These are phyloP conservation scores for Nannizziopsis arthrosporioides DNA, from an alignment of 2,329 filamentous ascomycete species.

Conservation along the genomic window DNA sequence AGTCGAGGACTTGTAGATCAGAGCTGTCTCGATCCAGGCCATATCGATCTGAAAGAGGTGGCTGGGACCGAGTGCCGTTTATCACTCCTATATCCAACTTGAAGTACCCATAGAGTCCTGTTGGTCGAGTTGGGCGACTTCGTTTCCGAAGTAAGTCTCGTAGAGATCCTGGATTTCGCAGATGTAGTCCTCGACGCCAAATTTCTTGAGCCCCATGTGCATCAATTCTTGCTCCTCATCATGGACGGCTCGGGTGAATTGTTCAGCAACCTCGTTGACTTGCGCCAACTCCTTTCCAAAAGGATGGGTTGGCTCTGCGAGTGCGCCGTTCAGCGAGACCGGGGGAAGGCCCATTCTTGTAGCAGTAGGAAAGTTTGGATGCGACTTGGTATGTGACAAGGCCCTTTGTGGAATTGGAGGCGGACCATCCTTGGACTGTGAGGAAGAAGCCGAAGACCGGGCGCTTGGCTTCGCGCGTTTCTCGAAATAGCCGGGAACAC, in stretches of 20 bases:
- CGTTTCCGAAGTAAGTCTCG: slow-evolving; percentile 10
- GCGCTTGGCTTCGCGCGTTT: slow-evolving; percentile 5
- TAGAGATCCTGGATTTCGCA: slow-evolving; percentile 63
- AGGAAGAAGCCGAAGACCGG: slow-evolving; percentile 32
- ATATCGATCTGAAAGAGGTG: slow-evolving; percentile 23
- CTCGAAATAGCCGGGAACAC: slow-evolving; percentile 41
- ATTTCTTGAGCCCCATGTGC: slow-evolving; percentile 58
- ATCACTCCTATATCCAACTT: neutral
- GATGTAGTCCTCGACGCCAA: slow-evolving; percentile 72
- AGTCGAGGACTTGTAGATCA: neutral
- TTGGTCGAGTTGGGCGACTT: neutral
- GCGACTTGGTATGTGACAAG: slow-evolving; percentile 72
- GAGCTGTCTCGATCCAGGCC: neutral
- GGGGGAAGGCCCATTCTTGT: slow-evolving; percentile 40
- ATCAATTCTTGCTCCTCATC: slow-evolving; percentile 65
- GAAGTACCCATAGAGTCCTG: too few relatives aligned
- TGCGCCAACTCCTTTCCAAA: slow-evolving; percentile 85
- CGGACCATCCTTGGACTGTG: slow-evolving; percentile 35
- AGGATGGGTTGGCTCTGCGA: slow-evolving; percentile 46
- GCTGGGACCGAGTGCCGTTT: slow-evolving; percentile 23
- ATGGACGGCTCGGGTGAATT: slow-evolving; percentile 57
- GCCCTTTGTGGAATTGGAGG: slow-evolving; percentile 67
- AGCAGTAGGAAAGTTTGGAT: slow-evolving; percentile 61
- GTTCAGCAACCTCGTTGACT: slow-evolving; percentile 85
- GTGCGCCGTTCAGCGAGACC: slow-evolving; percentile 25